Evolutionary conservation across 805 yeast species (phyloP), one percentile per base, ranked within the genome.

Genomic region (Candida sakaeoensis): DNA sequence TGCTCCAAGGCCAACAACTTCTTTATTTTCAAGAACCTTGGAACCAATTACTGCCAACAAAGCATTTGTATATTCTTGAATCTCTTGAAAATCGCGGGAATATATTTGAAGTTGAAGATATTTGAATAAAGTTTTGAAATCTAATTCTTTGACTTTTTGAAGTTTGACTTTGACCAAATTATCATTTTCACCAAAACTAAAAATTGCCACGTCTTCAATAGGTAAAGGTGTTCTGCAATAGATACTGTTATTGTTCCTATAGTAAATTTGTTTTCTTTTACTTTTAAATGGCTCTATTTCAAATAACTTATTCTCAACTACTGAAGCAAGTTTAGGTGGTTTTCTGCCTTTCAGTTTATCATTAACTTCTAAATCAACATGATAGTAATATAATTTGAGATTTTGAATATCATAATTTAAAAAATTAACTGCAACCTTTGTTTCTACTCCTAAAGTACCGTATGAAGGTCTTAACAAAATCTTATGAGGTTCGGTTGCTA

Each of bases 201-300:
- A 36, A 22, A 36, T 14, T 4, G 19, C 33, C 3, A 23, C 40
- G 22, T 41, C 44, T 27, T 41, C 44, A 28, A 41, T 41, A 5
- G 40, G 44, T 25, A 41, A 36, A 12, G 40, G 40, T 8, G 34
- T 14, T 17, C 15, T 26, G 3, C 37, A 36, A 15, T 41, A 41
- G 9, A 41, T 18, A 21, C 15, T 31, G 32, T 29, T 41, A 7
- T 32, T 16, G 24, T 29, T 30, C 14, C 37, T 32, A 14, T 41
- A 41, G 22, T 27, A 41, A 25, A 41, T 36, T 8, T 36, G 40
- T 4, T 17, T 23, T 7, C 31, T 32, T 26, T 41, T 41, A 41
- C 44, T 36, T 27, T 41, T 41, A 24, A 41, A 41, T 4, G 44
- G 44, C 24, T 41, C 44, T 5, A 27, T 4, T n/a, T 32, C 32